Evolutionary conservation across 345 rosid genomes (phyloP).

Genomic region (Bruguiera parviflora): DNA sequence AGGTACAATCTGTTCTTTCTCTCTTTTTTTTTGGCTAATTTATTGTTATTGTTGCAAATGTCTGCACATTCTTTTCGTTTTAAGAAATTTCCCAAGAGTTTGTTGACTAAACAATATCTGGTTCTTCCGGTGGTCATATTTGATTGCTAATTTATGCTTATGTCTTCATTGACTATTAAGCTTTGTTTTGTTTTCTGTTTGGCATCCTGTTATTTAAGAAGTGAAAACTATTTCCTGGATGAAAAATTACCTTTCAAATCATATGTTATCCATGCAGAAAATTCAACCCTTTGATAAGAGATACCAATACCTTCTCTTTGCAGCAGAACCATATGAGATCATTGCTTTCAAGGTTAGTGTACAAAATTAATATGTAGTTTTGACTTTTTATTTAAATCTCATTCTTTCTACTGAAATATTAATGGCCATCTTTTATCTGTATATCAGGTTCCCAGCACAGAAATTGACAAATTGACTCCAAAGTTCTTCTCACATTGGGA

Average conservation of each 20-base stretch:
- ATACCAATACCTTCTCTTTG: slow-evolving; percentile 86
- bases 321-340: slow-evolving; percentile 96
- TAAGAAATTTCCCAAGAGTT: no score
- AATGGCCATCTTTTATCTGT: neutral
- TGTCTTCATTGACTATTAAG: neutral
- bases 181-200: neutral
- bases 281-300: slow-evolving; percentile 82
- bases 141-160: neutral
- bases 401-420: neutral
- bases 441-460: slow-evolving; percentile 95
- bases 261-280: slow-evolving; percentile 46
- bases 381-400: neutral
- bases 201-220: neutral
- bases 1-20: slow-evolving; percentile 38
- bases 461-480: slow-evolving; percentile 93
- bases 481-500: slow-evolving; percentile 99
- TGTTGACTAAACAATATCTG: no score
- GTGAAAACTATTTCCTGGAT: neutral
- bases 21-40: no score
- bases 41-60: neutral
- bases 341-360: slow-evolving; percentile 50
- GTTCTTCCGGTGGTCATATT: neutral
- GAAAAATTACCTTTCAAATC: no score
- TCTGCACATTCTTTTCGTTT: neutral
- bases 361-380: no score